These are phyloP conservation scores for Penicillium chermesinum DNA, from an alignment of 495 filamentous ascomycete genomes.

Conservation along the genomic window DNA sequence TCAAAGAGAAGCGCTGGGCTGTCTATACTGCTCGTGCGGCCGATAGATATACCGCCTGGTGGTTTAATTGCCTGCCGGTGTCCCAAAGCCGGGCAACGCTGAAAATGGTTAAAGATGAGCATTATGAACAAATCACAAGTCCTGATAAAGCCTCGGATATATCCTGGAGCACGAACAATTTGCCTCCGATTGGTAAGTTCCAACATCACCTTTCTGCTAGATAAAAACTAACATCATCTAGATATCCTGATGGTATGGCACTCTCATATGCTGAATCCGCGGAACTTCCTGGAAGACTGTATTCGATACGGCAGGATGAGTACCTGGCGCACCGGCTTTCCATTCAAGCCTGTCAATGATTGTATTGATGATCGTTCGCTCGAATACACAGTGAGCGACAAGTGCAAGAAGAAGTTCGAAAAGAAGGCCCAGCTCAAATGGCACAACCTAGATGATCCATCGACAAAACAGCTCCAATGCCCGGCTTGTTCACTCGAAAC, in stretches of 20 bases:
- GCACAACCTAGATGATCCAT: constrained; percentile 52
- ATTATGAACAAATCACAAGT: constrained; percentile 13
- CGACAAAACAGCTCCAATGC: constrained; percentile 49
- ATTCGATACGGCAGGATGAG: constrained; percentile 53
- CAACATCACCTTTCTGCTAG: background rate
- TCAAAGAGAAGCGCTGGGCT: constrained; percentile 76
- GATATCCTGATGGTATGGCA: constrained; percentile 91
- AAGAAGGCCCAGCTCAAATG: constrained; percentile 49
- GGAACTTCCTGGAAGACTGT: constrained; percentile 71
- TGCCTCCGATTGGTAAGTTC: constrained; percentile 26
- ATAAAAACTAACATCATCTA: constrained; percentile 15
- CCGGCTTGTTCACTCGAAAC: constrained; percentile 41
- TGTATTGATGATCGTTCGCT: constrained; percentile 60
- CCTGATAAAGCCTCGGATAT: constrained; percentile 9
- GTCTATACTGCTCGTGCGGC: constrained; percentile 69
- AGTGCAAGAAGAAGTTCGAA: constrained; percentile 45
- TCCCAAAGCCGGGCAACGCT: constrained; percentile 13
- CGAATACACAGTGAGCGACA: constrained; percentile 50
- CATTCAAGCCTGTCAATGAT: constrained; percentile 57
- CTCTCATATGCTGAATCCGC: constrained; percentile 74
- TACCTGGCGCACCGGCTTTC: constrained; percentile 64
- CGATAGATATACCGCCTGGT: constrained; percentile 70
- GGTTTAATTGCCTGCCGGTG: constrained; percentile 33
- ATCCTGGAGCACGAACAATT: constrained; percentile 12
- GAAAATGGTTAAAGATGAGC: background rate